These are phyloP conservation scores for Logfia minima DNA, from an alignment of 129 eudicot genomes.

Conservation along the genomic window DNA sequence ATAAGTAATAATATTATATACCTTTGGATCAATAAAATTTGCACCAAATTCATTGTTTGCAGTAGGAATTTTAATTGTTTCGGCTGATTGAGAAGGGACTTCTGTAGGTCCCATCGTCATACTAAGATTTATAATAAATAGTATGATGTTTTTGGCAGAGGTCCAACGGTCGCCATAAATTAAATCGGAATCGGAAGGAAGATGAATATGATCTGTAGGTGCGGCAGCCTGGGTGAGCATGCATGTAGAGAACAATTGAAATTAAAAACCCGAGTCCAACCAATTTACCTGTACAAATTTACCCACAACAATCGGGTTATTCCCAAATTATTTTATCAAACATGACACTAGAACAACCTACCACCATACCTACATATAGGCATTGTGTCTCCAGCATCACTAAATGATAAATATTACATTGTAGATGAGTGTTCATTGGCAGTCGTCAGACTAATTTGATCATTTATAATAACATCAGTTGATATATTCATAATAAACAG, in stretches of 20 bases:
- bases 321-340: too few species aligned
- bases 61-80: constrained; percentile 71
- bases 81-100: constrained; percentile 79
- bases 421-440: too few species aligned
- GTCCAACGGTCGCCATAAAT: background rate
- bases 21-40: constrained; percentile 96
- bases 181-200: background rate
- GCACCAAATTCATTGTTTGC: constrained; percentile 94
- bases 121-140: constrained; percentile 36
- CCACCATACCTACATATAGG: too few species aligned
- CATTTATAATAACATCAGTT: too few species aligned
- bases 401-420: too few species aligned
- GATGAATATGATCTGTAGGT: background rate
- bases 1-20: constrained; percentile 4
- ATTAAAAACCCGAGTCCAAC: background rate
- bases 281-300: too few species aligned
- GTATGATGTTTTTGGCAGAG: background rate
- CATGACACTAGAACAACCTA: too few species aligned
- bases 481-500: too few species aligned
- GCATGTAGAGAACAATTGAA: background rate
- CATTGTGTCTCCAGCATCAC: too few species aligned
- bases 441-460: too few species aligned
- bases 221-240: background rate
- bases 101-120: constrained; percentile 95
- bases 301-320: too few species aligned